phyloP scores from a whole-genome alignment of 495 filamentous ascomycete species.

The Penicillium samsonianum region DNA sequence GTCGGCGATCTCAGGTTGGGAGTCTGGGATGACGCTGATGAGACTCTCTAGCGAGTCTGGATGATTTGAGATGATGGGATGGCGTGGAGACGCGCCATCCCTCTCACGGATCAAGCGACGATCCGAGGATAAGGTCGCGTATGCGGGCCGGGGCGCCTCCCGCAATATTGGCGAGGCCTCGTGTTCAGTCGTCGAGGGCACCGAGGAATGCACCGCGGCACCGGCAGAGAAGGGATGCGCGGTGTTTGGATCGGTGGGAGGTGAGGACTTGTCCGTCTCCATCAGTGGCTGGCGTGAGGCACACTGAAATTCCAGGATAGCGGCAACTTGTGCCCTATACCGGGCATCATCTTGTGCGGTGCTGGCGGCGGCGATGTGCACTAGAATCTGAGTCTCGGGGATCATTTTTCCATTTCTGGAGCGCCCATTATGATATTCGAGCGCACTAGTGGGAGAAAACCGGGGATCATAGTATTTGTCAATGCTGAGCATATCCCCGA shows the following conservation, averaged over 20 bases:
- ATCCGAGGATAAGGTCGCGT: background rate
- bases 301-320: slow-evolving; percentile 60
- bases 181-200: slow-evolving; percentile 1
- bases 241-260: slow-evolving; percentile 1
- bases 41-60: slow-evolving; percentile 44
- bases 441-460: background rate
- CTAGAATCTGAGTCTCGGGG: slow-evolving; percentile 58
- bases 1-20: slow-evolving; percentile 29
- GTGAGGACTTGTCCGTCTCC: slow-evolving; percentile 4
- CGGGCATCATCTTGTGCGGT: slow-evolving; percentile 57
- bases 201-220: background rate
- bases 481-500: background rate
- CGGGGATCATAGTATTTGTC: slow-evolving; percentile 1
- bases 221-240: background rate
- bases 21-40: slow-evolving; percentile 51
- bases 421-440: background rate
- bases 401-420: background rate
- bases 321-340: slow-evolving; percentile 62
- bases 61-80: background rate
- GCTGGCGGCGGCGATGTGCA: slow-evolving; percentile 69
- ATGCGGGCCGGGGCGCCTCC: slow-evolving; percentile 11
- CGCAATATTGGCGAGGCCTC: slow-evolving; percentile 11
- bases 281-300: slow-evolving; percentile 27
- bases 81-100: background rate
- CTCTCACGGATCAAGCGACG: background rate